Conservation (phyloP, 2,329 filamentous ascomycete genomes). For the Magnaporthiopsis incrustans region DNA sequence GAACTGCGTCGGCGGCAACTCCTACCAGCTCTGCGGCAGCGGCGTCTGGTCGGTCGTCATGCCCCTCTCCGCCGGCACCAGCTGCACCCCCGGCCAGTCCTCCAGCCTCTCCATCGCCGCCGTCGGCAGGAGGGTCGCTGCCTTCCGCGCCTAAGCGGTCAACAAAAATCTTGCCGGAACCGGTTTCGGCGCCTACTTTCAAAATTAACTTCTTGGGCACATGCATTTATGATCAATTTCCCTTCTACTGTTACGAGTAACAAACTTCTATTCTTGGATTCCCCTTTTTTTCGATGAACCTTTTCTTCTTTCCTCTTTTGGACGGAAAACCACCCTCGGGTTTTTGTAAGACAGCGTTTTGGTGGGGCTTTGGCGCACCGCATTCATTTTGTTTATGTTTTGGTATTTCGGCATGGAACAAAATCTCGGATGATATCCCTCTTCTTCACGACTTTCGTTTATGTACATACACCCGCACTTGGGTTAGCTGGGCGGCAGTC, state of each 20-base stretch:
- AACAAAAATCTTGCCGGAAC: not conserved
- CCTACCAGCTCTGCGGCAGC: conserved; percentile 44
- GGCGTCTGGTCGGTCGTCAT: conserved; percentile 36
- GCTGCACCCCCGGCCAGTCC: conserved; percentile 31
- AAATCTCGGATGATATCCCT: not conserved
- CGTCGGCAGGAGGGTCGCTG: conserved; percentile 14
- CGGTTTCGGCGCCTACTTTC: not conserved
- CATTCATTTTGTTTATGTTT: not conserved
- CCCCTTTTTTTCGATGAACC: not conserved
- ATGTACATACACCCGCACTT: not conserved
- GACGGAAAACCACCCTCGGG: not conserved
- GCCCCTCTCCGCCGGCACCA: conserved; percentile 35
- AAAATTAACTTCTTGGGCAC: not conserved
- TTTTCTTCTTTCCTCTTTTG: conserved; percentile 1
- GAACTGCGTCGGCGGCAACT: conserved; percentile 37
- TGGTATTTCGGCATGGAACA: not conserved
- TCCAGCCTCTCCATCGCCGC: conserved; percentile 16
- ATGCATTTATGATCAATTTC: not conserved
- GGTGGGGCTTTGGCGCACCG: not conserved
- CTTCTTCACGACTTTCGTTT: not conserved
- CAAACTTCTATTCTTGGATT: not conserved
- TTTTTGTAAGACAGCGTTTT: not conserved
- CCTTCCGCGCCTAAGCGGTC: conserved; percentile 15
- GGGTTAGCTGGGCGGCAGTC: not conserved
- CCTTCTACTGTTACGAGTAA: not conserved